Base-by-base conservation (phyloP, 345 rosid genomes). In the Mercurialis annua region DNA sequence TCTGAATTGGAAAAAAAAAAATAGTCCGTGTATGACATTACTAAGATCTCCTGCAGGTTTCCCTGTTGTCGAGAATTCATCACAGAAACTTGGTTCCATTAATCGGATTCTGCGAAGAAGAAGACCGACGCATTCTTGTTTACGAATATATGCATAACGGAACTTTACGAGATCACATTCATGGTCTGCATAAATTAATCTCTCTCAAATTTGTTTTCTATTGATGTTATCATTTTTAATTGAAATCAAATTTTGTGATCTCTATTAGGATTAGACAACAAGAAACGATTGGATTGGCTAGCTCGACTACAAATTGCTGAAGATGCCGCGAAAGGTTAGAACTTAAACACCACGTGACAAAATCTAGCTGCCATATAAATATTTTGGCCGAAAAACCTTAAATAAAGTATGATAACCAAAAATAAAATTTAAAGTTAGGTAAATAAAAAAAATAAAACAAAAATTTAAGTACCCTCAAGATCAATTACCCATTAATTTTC, bases 91-190 rank as follows among this genome's bases (percentile, higher is more conserved):
- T 95, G 84, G 98, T 95, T 68, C 97, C 98, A 44, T 73, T 95
- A 73, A 88, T 95, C 65, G 98, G 99, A 75, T 92, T 84, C 72
- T 95, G 99, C 59, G 92, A 95, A 76, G 98, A 95, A 77, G 90
- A 81, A 44, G 76, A 85, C 42, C 80, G 84, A 43, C 80, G 90
- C 18, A 62, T 95, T 27, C 80, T 95, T 46, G 98, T 92, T 33
- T 95, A 95, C 0, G 98, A 95, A 77, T 95, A 89, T 57, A 95
- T 95, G 99, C 98, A 92, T 84, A 92, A 95, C 60, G 99, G 99
- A 77, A 82, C 86, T 64, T 69, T 95, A 71, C 72, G 90, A 51
- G 98, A 92, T 74, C 93, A 86, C 73, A 82, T 95, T 59, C 84
- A 90, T 54, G 92, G 99, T 94, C 50, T 38, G 80, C 64, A 58